These are phyloP conservation scores for Sicyos baderoa DNA, from an alignment of 306 rosid species.

Conservation along the genomic window DNA sequence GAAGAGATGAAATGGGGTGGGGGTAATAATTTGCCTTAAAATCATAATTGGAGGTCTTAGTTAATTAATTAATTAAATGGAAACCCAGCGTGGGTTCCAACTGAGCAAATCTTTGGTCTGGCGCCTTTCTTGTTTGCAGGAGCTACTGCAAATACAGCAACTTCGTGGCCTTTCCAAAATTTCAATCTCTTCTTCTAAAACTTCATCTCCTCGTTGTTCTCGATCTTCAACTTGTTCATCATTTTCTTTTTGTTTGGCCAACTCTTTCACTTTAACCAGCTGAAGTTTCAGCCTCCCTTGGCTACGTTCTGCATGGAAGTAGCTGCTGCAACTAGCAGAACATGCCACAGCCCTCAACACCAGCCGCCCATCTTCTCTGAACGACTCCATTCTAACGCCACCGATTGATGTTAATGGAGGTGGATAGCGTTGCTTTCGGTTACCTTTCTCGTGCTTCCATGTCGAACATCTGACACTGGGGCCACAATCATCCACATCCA, in stretches of 20 bases:
- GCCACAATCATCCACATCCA: background rate
- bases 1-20: background rate
- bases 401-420: conserved; percentile 46
- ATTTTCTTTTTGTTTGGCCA: background rate
- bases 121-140: conserved; percentile 42
- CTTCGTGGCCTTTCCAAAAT: conserved; percentile 30
- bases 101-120: conserved; percentile 8
- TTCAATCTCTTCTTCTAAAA: conserved; percentile 17
- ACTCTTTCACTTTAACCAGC: conserved; percentile 13
- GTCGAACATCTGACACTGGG: background rate
- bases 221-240: conserved; percentile 14
- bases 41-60: background rate
- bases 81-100: conserved; percentile 36
- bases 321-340: conserved; percentile 19
- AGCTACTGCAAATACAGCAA: conserved; percentile 8
- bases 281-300: conserved; percentile 47
- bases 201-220: conserved; percentile 15
- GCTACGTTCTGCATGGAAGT: conserved; percentile 39
- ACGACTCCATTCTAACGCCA: conserved; percentile 37
- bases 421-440: conserved; percentile 30
- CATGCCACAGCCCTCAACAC: conserved; percentile 35
- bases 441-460: conserved; percentile 11
- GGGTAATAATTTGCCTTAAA: background rate
- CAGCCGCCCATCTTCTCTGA: conserved; percentile 47
- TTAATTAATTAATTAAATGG: conserved; percentile 28